Base-by-base conservation (phyloP, 768 basidiomycete genomes). In the Collybiopsis luxurians region DNA sequence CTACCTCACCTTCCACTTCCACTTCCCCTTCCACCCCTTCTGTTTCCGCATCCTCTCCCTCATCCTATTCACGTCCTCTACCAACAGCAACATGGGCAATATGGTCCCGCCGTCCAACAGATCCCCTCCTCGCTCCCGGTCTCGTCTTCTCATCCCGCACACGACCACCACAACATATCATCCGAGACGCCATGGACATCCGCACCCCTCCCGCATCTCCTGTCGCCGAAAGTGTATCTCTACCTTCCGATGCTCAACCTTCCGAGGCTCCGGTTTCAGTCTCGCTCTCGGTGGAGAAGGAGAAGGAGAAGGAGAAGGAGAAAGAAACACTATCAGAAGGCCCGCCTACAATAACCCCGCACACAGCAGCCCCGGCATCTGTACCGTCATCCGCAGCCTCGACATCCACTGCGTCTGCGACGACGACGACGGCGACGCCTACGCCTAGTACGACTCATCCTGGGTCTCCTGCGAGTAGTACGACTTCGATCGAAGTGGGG, bases 71-170 rank as follows among this genome's bases (percentile, higher is more conserved):
- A n/a, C n/a, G n/a, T n/a, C n/a, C n/a, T n/a, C n/a, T n/a, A n/a
- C n/a, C n/a, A n/a, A n/a, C n/a, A 13, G 45, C 58, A 53, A 38
- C 40, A 36, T 89, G 82, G 72, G 86, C 83, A 4, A 80, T 91
- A 36, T 90, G 87, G 87, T 87, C 89, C 0, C 79, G 79, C n/a
- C 80, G 87, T 24, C 89, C 89, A 0, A 70, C 75, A 2, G 73
- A 89, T 65, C 89, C 89, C 0, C 72, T 79, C 2, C 67, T 70
- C 44, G 89, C 89, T 0, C 87, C 87, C 1, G 81, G 84, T 3
- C 81, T 90, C 56, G 89, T 90, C 60, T 86, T 91, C 26, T 89
- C 88, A 1, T 78, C 84, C 0, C 69, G 64, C 21, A 85, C 87
- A 2, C 74, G 76, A 36, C 89, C 89, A 3, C 88, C 89, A 27